Conservation (phyloP, 371 early-diverging fungal species). For the Mucor plumbeus region DNA sequence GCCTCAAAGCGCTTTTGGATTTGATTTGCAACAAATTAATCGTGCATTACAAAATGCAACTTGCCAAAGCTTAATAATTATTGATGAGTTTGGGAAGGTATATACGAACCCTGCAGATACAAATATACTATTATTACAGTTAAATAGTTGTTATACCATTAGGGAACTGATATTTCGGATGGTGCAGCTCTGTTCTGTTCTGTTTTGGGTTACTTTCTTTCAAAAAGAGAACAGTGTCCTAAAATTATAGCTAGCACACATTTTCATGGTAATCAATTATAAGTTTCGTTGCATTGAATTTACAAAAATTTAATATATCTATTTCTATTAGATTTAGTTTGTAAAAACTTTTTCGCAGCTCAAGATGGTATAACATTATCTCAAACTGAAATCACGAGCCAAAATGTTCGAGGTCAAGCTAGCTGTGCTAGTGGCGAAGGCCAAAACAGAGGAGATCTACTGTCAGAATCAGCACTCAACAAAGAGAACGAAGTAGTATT, state of each 20-base stretch:
- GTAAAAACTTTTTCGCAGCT: slow-evolving; percentile 6
- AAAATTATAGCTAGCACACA: slow-evolving; percentile 67
- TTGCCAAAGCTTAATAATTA: slow-evolving; percentile 56
- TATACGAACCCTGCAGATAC: neutral
- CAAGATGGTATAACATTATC: slow-evolving; percentile 26
- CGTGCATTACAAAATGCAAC: slow-evolving; percentile 60
- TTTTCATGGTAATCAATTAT: slow-evolving; percentile 58
- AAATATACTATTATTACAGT: neutral
- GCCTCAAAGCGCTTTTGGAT: slow-evolving; percentile 75
- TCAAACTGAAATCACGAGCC: slow-evolving; percentile 38
- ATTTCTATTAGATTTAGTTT: neutral
- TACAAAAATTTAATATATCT: neutral
- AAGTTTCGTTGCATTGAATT: neutral
- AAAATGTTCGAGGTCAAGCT: neutral
- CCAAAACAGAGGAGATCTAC: neutral
- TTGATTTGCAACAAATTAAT: slow-evolving; percentile 71
- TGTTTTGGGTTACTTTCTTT: slow-evolving; percentile 57
- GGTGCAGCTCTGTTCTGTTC: slow-evolving; percentile 70
- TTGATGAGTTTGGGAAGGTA: slow-evolving; percentile 71
- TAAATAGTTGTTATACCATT: neutral
- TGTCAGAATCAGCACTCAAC: neutral
- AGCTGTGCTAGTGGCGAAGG: neutral
- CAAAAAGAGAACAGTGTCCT: slow-evolving; percentile 41
- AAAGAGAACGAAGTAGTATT: slow-evolving; percentile 50
- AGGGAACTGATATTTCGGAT: slow-evolving; percentile 54